Evolutionary conservation across 176 grass and related monocot species (phyloP), one percentile per base, ranked within the genome.

Genomic region (Ananas comosus): DNA sequence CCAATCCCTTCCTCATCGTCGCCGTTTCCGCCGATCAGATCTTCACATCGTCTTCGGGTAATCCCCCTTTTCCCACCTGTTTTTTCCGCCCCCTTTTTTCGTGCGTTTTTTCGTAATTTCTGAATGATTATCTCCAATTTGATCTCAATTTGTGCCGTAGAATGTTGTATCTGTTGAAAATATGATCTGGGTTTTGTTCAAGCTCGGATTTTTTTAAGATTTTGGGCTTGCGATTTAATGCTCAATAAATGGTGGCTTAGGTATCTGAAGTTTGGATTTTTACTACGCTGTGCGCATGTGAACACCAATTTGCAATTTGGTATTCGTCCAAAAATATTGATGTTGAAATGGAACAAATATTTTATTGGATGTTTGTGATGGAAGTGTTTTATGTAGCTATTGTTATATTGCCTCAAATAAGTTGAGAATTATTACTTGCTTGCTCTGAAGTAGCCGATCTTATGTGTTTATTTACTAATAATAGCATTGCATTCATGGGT

Each of bases 1-100:
- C 25, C 9, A 8, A 11, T 64, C 48, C 13, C 27, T 64, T 81
- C 24, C 27, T 69, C 21, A 61, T 27, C 10, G 63, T 65, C 2
- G 53, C 71, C 3, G 68, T 51, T 10, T 14, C 68, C 2, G 53
- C 50, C 51, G 84, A 91, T 54, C 81, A 87, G 67, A 87, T 84
- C 71, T 91, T 84, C 81, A 76, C 56, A 22, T 61, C 84, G 17
- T 71, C 67, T 1, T 76, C 88, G 64, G 84, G 88, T 91, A 68
- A 66, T 29, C 25, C 9, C 67, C 21, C 12, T 49, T 48, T 10
- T 2, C 12, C 10, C 9, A 25, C 1, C 24, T 12, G 4, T 19
- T 24, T 13, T 48, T 47, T 3, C 23, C 0, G 2, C 52, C 54
- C 17, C 19, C 64, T 14, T 50, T 63, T 57, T 47, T 12, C 14